Evolutionary conservation across 2,329 filamentous ascomycete species (phyloP), one percentile per base, ranked within the genome.

Genomic region (Daldinia sp.): DNA sequence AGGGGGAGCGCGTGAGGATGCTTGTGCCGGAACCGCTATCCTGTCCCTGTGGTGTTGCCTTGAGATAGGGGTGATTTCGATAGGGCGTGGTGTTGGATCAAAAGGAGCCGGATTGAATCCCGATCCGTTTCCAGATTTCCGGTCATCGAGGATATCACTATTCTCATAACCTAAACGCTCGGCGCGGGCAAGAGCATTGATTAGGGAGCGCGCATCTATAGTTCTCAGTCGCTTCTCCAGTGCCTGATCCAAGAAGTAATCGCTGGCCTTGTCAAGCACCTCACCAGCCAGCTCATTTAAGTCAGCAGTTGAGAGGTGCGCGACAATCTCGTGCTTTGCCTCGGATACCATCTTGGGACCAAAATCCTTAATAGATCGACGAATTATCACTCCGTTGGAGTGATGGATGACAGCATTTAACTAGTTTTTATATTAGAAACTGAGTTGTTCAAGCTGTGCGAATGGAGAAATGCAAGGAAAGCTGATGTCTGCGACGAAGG

Each of bases 141-240:
- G 74, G 50, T 82, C 80, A 29, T 82, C 79, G 10, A 85, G 75
- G 2, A 84, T 76, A 55, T 87, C 85, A 29, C 76, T 74, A 0
- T 77, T 75, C 50, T 85, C 81, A 57, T 87, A 87, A 1, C 85
- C 85, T 0, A 87, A 78, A 2, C 85, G 82, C 67, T 86, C 83
- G 1, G 85, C 84, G 32, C 81, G 77, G 1, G 85, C 85, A 17
- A 87, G 77, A 11, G 84, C 82, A 59, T 87, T 86, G 54, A 87
- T 82, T 2, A 87, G 78, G 11, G 81, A 78, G 23, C 83, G 80
- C 0, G 83, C 84, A 8, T 80, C 79, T 52, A 87, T 87, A 1
- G 82, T 85, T 45, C 78, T 77, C 3, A 87, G 76, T 0, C 85
- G 82, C 55, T 74, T 77, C 15, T 82, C 80, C n/a, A 87, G 70